Evolutionary conservation across 73 alveolate genomes (phyloP).

Genomic region (Paraurostyla sp.): DNA sequence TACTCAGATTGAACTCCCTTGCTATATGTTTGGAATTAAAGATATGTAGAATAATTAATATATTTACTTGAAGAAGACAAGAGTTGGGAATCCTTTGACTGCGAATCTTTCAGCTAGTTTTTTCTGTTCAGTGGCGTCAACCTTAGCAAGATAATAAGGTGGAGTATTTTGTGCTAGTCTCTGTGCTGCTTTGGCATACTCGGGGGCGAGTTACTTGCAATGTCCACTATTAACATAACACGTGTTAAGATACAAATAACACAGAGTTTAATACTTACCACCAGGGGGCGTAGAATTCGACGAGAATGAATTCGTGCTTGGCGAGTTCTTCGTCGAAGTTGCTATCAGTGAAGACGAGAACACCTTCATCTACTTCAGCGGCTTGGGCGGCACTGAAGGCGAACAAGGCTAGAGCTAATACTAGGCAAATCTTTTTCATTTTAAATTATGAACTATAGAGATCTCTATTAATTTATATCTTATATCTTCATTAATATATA

Average conservation of each 20-base stretch:
- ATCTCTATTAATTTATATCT: neutral
- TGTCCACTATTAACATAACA: slow-evolving; percentile 76
- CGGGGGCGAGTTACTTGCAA: slow-evolving; percentile 98
- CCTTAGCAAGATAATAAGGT: slow-evolving; percentile 90
- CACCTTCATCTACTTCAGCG: slow-evolving; percentile 73
- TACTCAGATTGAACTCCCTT: slow-evolving; percentile 83
- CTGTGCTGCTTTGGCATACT: slow-evolving; percentile 95
- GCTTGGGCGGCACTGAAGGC: slow-evolving; percentile 24
- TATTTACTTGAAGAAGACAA: slow-evolving; percentile 83
- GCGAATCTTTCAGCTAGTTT: slow-evolving; percentile 89
- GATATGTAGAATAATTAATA: slow-evolving; percentile 29
- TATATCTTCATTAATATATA: neutral
- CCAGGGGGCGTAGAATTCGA: slow-evolving; percentile 88
- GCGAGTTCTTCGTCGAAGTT: slow-evolving; percentile 78
- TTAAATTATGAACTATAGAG: slow-evolving; percentile 4
- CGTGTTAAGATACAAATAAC: neutral
- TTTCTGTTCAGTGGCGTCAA: slow-evolving; percentile 94
- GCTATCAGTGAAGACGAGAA: slow-evolving; percentile 77
- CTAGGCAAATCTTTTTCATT: slow-evolving; percentile 64
- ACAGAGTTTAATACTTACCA: slow-evolving; percentile 51
- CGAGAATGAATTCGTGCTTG: slow-evolving; percentile 69
- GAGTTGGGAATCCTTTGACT: slow-evolving; percentile 97
- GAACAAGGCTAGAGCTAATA: slow-evolving; percentile 35
- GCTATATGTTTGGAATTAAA: slow-evolving; percentile 11
- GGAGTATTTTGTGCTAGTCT: slow-evolving; percentile 82